These are phyloP conservation scores for Aspergillus tamarii DNA, from an alignment of 2,329 filamentous ascomycete genomes.

Conservation along the genomic window DNA sequence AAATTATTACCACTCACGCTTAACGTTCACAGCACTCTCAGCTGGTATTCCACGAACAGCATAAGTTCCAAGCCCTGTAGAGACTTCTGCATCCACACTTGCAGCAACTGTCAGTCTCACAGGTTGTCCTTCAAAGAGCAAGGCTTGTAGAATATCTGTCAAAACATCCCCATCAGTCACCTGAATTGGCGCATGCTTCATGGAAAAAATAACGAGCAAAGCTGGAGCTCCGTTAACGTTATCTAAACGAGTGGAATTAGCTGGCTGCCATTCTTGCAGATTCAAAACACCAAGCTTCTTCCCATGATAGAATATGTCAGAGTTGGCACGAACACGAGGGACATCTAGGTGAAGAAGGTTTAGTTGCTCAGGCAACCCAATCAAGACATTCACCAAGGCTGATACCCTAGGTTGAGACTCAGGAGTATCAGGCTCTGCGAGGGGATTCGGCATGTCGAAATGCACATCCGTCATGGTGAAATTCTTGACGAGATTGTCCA, in stretches of 20 bases:
- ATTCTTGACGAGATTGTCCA: constrained; percentile 82
- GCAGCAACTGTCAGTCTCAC: constrained; percentile 77
- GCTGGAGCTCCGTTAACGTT: constrained; percentile 61
- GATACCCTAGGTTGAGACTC: constrained; percentile 78
- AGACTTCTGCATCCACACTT: constrained; percentile 78
- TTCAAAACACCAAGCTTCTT: constrained; percentile 81
- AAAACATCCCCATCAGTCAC: constrained; percentile 82
- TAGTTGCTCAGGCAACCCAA: constrained; percentile 80
- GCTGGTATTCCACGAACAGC: constrained; percentile 80
- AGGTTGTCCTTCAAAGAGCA: constrained; percentile 73
- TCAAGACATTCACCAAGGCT: constrained; percentile 77
- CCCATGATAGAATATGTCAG: constrained; percentile 78
- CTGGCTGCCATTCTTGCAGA: constrained; percentile 78
- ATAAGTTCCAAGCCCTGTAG: constrained; percentile 79
- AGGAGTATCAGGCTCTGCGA: constrained; percentile 74
- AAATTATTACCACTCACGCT: constrained; percentile 71
- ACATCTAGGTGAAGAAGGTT: constrained; percentile 85
- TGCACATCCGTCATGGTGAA: constrained; percentile 85
- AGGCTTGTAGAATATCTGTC: constrained; percentile 74
- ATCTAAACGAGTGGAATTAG: constrained; percentile 74
- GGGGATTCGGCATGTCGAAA: constrained; percentile 80
- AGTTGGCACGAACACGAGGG: constrained; percentile 72
- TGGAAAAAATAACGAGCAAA: constrained; percentile 73
- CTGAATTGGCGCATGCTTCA: constrained; percentile 78
- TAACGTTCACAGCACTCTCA: constrained; percentile 83